Evolutionary conservation across 495 filamentous ascomycete species (phyloP), one percentile per base, ranked within the genome.

Genomic region (Talaromyces wortmannii): DNA sequence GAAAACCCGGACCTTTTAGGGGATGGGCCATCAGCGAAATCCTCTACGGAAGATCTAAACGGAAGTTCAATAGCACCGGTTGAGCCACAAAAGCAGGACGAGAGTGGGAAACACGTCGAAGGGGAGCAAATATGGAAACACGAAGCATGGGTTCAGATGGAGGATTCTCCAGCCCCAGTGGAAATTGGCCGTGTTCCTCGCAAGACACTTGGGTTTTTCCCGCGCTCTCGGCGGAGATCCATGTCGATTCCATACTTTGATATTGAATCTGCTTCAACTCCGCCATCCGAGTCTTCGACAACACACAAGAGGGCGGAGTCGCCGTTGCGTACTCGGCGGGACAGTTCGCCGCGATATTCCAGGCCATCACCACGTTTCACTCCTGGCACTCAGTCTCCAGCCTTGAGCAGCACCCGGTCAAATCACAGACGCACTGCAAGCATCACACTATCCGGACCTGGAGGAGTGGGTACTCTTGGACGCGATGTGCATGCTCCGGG

Each of bases 151-250:
- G 90, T 95, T 4, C 71, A 82, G 8, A 78, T 96, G 46, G 86
- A 91, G 49, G 85, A 83, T 15, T 82, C 83, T 50, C 72, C 79
- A 7, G 66, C 78, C 10, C 82, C 87, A 2, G 86, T 94, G 46
- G 88, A 97, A 66, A 95, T 98, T 43, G 92, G 86, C 5, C 83
- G 92, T 32, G 83, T 98, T 43, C 81, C 90, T 23, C 84, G 90
- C 50, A 83, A 85, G 69, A 79, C 87, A 4, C 74, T 97, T 17
- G 94, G 92, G 30, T 96, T 91, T 69, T 97, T 97, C 63, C 92
- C 94, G 1, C 90, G 90, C 12, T 83, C 90, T 2, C 81, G 94
- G 61, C 89, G 91, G 77, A 97, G 95, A 79, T 84, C 78, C 7
- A 70, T 81, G 44, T 76, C 80, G 7, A 70, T 68, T 8, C 72